These are phyloP conservation scores for Colletotrichum tanaceti DNA, from an alignment of 2,329 filamentous ascomycete species.

Conservation along the genomic window DNA sequence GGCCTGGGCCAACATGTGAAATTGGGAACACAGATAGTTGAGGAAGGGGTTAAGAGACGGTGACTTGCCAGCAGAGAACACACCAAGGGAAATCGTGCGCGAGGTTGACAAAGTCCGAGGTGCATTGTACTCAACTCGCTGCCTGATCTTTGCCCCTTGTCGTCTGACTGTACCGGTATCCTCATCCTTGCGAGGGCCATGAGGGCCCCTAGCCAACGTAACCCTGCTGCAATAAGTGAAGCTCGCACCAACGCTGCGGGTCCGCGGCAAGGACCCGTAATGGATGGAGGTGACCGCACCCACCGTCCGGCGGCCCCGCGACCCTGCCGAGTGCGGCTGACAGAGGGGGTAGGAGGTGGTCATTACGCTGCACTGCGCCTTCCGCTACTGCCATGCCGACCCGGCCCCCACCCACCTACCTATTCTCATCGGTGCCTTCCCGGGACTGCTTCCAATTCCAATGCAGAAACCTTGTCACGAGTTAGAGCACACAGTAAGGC, in stretches of 20 bases:
- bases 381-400: constrained; percentile 21
- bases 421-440: constrained; percentile 6
- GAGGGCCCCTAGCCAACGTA: background rate
- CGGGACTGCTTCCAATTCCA: background rate
- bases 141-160: background rate
- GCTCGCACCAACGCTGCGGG: constrained; percentile 12
- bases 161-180: constrained; percentile 18
- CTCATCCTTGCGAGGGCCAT: background rate
- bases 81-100: no score
- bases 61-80: background rate
- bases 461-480: background rate
- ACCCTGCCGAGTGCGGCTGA: constrained; percentile 6
- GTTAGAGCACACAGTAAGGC: no score
- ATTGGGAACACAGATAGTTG: background rate
- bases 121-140: background rate
- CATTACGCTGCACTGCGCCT: constrained; percentile 29
- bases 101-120: constrained; percentile 13
- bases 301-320: constrained; percentile 7
- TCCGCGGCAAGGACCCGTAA: constrained; percentile 24
- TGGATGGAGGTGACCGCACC: constrained; percentile 14
- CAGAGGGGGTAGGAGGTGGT: background rate
- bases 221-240: background rate
- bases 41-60: background rate
- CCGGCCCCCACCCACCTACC: background rate
- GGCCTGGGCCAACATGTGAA: background rate